phyloP scores from a whole-genome alignment of 2,329 filamentous ascomycete genomes.

The Cercospora canescens region DNA sequence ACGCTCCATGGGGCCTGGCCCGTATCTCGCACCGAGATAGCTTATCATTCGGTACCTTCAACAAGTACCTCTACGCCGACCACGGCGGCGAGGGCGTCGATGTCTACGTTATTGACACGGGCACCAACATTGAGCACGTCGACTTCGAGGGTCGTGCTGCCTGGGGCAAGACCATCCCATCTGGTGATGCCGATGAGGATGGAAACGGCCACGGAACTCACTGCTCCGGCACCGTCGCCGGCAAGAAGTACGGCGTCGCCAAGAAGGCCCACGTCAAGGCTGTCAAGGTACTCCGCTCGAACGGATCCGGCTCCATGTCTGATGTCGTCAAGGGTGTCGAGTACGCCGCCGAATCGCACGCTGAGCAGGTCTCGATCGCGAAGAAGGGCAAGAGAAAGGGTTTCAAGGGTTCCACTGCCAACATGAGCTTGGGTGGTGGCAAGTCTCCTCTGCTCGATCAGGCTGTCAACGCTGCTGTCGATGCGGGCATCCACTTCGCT shows the following conservation, averaged over 20 bases:
- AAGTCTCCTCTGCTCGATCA: constrained; percentile 90
- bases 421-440: constrained; percentile 98
- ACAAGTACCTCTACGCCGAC: constrained; percentile 93
- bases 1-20: constrained; percentile 97
- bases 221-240: constrained; percentile 96
- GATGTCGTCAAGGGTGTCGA: constrained; percentile 99
- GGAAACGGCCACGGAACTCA: constrained; percentile 99
- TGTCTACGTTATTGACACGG: constrained; percentile 98
- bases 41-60: constrained; percentile 88
- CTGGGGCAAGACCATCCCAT: constrained; percentile 96
- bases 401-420: constrained; percentile 98
- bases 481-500: constrained; percentile 91
- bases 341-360: constrained; percentile 81
- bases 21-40: constrained; percentile 92
- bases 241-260: constrained; percentile 98
- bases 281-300: constrained; percentile 97
- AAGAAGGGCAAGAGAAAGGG: constrained; percentile 89
- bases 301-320: constrained; percentile 97
- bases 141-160: constrained; percentile 95
- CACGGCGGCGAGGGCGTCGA: constrained; percentile 97
- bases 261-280: constrained; percentile 98
- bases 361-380: constrained; percentile 71
- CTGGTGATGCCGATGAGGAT: constrained; percentile 80
- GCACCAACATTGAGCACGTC: constrained; percentile 89
- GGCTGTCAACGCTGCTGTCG: constrained; percentile 90